Evolutionary conservation across 208 protist genomes (phyloP).

Genomic region (Leishmania martiniquensis): DNA sequence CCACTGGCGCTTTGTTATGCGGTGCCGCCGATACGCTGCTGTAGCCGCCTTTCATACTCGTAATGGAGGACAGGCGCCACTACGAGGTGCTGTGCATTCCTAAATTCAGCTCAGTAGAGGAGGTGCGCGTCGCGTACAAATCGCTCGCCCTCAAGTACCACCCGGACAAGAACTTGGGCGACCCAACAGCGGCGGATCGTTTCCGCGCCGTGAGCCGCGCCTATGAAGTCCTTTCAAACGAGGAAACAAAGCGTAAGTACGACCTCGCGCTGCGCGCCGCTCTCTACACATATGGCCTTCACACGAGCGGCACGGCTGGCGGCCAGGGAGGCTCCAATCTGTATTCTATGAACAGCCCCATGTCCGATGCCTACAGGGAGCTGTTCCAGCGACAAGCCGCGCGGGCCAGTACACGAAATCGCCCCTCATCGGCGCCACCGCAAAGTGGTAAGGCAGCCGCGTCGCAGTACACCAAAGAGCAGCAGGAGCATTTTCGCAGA

Average conservation of each 20-base stretch:
- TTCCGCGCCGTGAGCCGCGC: slow-evolving; percentile 92
- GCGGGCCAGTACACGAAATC: slow-evolving; percentile 8
- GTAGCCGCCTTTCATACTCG: background rate
- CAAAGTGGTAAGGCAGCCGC: background rate
- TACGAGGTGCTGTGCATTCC: slow-evolving; percentile 90
- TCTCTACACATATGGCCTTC: background rate
- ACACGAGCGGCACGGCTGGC: slow-evolving; percentile 1
- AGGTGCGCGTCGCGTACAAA: slow-evolving; percentile 94
- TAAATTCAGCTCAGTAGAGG: slow-evolving; percentile 80
- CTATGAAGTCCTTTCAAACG: slow-evolving; percentile 97
- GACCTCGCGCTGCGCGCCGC: slow-evolving; percentile 90
- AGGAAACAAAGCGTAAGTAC: slow-evolving; percentile 94
- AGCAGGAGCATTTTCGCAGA: slow-evolving; percentile 64
- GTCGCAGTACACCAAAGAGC: slow-evolving; percentile 66
- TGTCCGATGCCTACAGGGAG: slow-evolving; percentile 43
- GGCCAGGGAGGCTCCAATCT: slow-evolving; percentile 27
- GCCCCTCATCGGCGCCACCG: slow-evolving; percentile 15
- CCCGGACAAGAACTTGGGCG: slow-evolving; percentile 94
- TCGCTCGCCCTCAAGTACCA: slow-evolving; percentile 95
- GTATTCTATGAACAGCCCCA: slow-evolving; percentile 23
- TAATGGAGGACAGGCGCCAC: slow-evolving; percentile 32
- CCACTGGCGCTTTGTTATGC: background rate
- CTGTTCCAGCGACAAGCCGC: slow-evolving; percentile 32
- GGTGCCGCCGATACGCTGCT: background rate
- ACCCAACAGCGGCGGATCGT: slow-evolving; percentile 78